A percentile compares a stretch with the other conserved stretches of the same genome.
Conservation (phyloP, 768 basidiomycete genomes). For the Leccinum rimulosum region DNA sequence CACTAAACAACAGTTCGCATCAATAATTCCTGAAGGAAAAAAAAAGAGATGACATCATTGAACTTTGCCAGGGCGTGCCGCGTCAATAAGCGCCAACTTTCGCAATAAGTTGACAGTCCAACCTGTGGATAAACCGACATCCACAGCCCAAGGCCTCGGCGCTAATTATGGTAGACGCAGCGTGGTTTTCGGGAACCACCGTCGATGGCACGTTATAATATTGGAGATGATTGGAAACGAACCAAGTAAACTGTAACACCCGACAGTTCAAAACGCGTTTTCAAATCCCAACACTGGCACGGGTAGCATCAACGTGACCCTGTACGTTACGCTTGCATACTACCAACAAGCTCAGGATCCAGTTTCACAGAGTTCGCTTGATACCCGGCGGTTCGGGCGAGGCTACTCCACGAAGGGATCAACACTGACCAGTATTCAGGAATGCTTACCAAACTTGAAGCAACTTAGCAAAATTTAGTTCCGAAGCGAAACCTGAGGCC, state of each 20-base stretch:
- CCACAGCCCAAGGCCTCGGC: neutral
- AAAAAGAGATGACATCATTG: neutral
- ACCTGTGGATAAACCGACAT: neutral
- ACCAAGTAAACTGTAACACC: neutral
- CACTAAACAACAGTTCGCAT: neutral
- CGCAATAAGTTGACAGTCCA: neutral
- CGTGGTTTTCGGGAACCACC: neutral
- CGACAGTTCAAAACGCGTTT: neutral
- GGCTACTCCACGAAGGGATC: neutral
- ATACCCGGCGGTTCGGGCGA: neutral
- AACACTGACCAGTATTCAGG: neutral
- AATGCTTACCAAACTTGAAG: neutral
- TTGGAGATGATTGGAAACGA: neutral
- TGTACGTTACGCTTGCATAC: neutral
- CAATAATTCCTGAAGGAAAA: neutral
- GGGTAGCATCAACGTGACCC: neutral
- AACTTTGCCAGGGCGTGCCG: neutral
- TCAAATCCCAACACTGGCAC: neutral
- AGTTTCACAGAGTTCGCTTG: neutral
- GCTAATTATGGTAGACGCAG: neutral
- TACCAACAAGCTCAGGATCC: neutral
- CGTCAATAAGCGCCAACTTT: neutral
- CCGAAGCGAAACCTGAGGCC: neutral
- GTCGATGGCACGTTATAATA: neutral
- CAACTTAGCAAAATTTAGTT: no score